Evolutionary conservation across 768 basidiomycete species (phyloP).

Genomic region (Xanthoconium stramineum): DNA sequence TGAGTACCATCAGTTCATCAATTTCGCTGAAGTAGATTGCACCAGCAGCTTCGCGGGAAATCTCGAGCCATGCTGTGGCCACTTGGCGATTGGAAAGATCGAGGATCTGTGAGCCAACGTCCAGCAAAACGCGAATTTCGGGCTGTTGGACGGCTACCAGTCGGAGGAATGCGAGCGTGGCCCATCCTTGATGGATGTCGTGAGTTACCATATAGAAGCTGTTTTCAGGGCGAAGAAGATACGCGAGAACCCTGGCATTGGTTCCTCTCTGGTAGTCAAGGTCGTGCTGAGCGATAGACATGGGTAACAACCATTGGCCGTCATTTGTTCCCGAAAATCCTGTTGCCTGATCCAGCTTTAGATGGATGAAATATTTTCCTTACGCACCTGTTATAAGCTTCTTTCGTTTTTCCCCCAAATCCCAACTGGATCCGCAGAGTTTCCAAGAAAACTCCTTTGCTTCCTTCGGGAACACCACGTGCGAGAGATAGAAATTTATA

Average conservation of each 20-base stretch:
- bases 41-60: conserved; percentile 9
- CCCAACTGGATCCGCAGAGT: no score
- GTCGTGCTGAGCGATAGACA: no score
- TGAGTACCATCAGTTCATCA: neutral
- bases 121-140: conserved; percentile 43
- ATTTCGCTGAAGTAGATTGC: neutral
- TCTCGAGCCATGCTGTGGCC: conserved; percentile 38
- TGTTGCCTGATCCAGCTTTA: neutral
- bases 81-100: conserved; percentile 42
- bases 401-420: no score
- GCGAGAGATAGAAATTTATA: no score
- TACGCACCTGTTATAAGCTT: conserved; percentile 1
- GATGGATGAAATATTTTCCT: no score
- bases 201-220: conserved; percentile 4
- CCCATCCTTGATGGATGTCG: neutral
- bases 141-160: conserved; percentile 32
- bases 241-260: conserved; percentile 37
- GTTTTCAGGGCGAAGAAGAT: conserved; percentile 25
- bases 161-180: conserved; percentile 15
- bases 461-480: no score
- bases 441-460: no score
- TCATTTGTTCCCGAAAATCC: conserved; percentile 43
- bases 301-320: conserved; percentile 2
- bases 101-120: conserved; percentile 55
- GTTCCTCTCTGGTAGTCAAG: conserved; percentile 26